Evolutionary conservation across 139 green algal genomes (phyloP).

Genomic region (Haematococcus lacustris): DNA sequence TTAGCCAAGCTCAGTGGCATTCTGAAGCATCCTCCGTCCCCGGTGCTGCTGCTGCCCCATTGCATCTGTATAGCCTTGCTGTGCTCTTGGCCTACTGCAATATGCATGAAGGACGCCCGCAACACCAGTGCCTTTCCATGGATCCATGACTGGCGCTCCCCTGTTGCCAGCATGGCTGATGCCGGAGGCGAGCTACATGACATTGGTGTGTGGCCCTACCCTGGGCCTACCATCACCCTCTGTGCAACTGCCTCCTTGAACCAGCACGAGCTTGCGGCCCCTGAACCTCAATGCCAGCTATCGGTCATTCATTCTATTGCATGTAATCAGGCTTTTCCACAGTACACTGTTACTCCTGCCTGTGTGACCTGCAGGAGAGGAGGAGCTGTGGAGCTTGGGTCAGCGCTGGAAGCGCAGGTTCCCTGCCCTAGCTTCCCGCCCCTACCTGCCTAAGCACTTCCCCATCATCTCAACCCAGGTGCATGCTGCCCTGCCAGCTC

Average conservation of each 20-base stretch:
- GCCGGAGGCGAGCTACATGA: constrained; percentile 35
- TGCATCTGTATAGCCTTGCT: background rate
- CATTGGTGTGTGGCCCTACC: constrained; percentile 13
- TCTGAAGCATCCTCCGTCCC: background rate
- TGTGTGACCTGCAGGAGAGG: constrained; percentile 21
- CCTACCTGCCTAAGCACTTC: constrained; percentile 35
- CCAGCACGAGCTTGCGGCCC: too few relatives aligned
- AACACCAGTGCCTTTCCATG: constrained; percentile 20
- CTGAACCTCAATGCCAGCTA: too few relatives aligned
- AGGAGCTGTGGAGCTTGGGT: constrained; percentile 37
- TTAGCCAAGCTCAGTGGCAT: too few relatives aligned
- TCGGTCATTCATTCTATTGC: background rate
- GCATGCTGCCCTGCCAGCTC: too few relatives aligned
- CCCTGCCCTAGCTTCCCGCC: constrained; percentile 10
- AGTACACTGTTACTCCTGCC: too few relatives aligned
- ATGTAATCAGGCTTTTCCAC: too few relatives aligned
- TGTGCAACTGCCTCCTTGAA: background rate
- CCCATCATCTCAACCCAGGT: constrained; percentile 45
- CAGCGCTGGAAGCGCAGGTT: constrained; percentile 25
- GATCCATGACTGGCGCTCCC: constrained; percentile 26
- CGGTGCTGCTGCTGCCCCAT: background rate
- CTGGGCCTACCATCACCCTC: background rate
- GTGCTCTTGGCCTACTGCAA: background rate
- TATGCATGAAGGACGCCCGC: constrained; percentile 2
- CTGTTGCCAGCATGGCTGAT: background rate